Evolutionary conservation across 139 green algal species (phyloP).

Genomic region (Trebouxia sp.): DNA sequence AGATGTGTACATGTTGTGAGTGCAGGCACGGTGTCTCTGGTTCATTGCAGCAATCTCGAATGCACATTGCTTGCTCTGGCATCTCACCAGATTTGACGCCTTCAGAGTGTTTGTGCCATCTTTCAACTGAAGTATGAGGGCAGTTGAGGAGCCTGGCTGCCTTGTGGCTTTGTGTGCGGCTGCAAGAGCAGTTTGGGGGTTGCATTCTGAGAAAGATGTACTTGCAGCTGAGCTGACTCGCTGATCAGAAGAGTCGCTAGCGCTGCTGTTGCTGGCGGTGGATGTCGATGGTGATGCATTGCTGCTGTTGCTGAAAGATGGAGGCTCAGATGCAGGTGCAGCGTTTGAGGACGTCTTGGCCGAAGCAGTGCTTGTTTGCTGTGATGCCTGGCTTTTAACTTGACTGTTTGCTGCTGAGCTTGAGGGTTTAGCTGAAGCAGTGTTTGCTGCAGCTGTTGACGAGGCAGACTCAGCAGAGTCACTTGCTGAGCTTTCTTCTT

Average conservation of each 20-base stretch:
- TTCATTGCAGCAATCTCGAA: no score
- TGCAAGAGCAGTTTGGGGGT: conserved; percentile 48
- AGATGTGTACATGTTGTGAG: no score
- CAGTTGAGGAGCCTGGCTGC: conserved; percentile 72
- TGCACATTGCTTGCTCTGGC: no score
- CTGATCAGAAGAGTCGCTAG: not conserved
- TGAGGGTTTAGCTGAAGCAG: no score
- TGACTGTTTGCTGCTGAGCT: not conserved
- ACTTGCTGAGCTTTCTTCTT: conserved; percentile 30
- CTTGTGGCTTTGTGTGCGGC: conserved; percentile 63
- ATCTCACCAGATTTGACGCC: conserved; percentile 63
- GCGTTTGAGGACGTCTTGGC: no score
- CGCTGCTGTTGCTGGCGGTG: not conserved
- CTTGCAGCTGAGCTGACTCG: not conserved
- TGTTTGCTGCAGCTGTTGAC: not conserved
- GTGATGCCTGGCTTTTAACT: no score
- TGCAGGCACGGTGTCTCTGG: no score
- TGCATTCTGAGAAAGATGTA: not conserved
- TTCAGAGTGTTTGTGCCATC: conserved; percentile 40
- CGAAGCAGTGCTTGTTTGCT: no score
- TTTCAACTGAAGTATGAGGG: conserved; percentile 68
- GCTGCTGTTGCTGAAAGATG: not conserved
- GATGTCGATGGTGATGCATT: not conserved
- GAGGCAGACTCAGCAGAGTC: not conserved
- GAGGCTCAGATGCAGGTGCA: no score